Evolutionary conservation across 139 green algal genomes (phyloP), one percentile per base, ranked within the genome.

Genomic region (Chlorella sp.): DNA sequence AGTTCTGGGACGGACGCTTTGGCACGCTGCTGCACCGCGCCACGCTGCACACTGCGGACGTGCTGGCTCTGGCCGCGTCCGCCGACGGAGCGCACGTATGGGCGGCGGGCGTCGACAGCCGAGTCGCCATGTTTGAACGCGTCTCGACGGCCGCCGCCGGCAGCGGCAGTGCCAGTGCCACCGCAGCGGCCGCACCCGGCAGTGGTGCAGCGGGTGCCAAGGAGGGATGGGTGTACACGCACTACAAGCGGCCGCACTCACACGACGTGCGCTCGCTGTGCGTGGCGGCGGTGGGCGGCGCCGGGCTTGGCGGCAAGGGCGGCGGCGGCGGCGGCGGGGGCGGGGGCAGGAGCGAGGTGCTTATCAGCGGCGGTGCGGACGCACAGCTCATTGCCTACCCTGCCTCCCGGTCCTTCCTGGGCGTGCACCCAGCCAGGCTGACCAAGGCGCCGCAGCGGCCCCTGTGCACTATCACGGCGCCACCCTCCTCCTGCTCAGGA

Each of bases 1-100:
- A 88, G 72, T 90, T 97, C 59, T 97, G 89, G 89, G 94, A 98
- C 34, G 81, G 73, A 2, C 31, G 62, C 6, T 88, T 90, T 69
- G 93, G 93, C 71, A 96, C 94, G 24, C 74, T 89, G 67, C 69
- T 97, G 24, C 70, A 77, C 3, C 75, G 80, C 55, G 91, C 93
- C 55, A 67, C 63, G 32, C 77, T 85, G 55, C 91, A 97, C 81
- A 68, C 65, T 1, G 93, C 86, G 0, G 93, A 97, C 66, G 86
- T 97, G 35, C 66, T 97, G 63, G 77, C 87, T 1, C 68, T 98
- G 22, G 92, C 87, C 1, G 84, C 85, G 3, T 80, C 85, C 2
- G 82, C 91, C 14, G 83, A 89, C 49, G 90, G 91, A n/a, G 60
- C 72, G 32, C 42, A 55, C 2, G 83, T 98, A 4, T 98, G 94